Evolutionary conservation across 768 basidiomycete genomes (phyloP), one percentile per base, ranked within the genome.

Genomic region (Rhodotorula taiwanensis): DNA sequence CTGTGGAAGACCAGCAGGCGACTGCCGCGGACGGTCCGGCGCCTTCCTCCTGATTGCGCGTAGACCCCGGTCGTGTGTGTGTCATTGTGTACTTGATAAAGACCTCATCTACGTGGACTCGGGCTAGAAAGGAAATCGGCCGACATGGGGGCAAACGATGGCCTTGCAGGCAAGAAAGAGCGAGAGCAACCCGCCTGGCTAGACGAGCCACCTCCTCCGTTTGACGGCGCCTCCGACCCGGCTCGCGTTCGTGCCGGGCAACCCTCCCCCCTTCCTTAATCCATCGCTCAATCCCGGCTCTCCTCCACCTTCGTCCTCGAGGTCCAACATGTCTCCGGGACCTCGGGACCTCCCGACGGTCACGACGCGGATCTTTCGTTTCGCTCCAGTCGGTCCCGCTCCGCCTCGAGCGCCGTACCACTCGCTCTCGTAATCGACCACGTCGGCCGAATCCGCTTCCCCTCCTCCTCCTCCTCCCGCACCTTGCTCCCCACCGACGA

Each of bases 391-490:
- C 18, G 23, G 0, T 10, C 25, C 47, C 23, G 45, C 39, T 15
- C 36, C 30, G 21, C 36, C 45, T 23, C 43, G 43, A n/a, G 14
- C 41, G 20, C 58, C 67, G 36, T 68, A 68, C 67, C 67, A 68
- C 39, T 58, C 62, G 13, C 39, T 42, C 48, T 68, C 67, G 42
- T 64, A 68, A 36, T 62, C 59, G 44, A 68, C 62, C 13, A 68
- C 50, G 34, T 68, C 66, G 5, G 58, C 66, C 23, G 30, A 11
- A 23, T 51, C 27, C 25, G 36, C 13, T 28, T 21, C 31, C 28
- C 4, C 59, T 30, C 45, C 52, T 21, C 27, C 44, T 5, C 21
- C 53, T 25, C 20, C 36, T 33, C 18, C 27, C 6, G 45, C 45
- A 45, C 30, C 30, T 31, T 33, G 42, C 23, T 20, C 33, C 4